Percentiles rank a stretch among this genome's conserved stretches.
Conservation (phyloP, 495 filamentous ascomycete genomes). For the Rostrohypoxylon terebratum region DNA sequence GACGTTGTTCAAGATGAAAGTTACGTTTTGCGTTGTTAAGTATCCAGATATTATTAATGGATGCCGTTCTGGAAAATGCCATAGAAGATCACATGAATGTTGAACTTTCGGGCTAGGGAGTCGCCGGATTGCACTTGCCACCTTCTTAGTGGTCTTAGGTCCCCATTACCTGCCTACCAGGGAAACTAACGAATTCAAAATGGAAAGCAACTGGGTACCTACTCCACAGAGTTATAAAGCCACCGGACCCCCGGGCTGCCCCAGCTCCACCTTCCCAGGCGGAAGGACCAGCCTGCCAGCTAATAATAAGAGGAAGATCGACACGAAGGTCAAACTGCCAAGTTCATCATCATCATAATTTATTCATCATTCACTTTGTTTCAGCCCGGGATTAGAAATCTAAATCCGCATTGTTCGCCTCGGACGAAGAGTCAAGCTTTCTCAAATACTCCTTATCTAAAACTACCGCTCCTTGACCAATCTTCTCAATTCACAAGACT, state of each 20-base stretch:
- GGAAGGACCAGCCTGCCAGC: slow-evolving; percentile 13
- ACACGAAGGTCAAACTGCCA: slow-evolving; percentile 26
- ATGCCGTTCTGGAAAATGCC: background rate
- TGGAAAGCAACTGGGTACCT: background rate
- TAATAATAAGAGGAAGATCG: slow-evolving; percentile 16
- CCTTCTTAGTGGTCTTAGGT: slow-evolving; percentile 19
- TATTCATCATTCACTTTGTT: slow-evolving; percentile 20
- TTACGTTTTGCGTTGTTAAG: background rate
- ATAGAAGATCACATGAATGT: background rate
- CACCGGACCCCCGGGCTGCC: slow-evolving; percentile 15
- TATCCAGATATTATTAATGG: too few relatives aligned
- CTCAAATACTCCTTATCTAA: background rate
- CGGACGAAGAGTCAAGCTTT: background rate
- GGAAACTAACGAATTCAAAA: background rate
- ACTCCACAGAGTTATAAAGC: slow-evolving; percentile 5
- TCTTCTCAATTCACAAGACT: background rate
- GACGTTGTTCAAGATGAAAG: background rate
- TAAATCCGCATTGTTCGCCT: slow-evolving; percentile 9
- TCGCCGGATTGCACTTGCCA: slow-evolving; percentile 8
- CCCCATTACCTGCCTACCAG: slow-evolving; percentile 14
- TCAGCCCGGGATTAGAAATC: background rate
- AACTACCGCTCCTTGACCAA: background rate
- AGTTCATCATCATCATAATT: slow-evolving; percentile 15
- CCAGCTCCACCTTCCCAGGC: background rate
- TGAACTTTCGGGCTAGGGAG: background rate